Base-by-base conservation (phyloP, 306 rosid genomes). In the Luffa acutangula region DNA sequence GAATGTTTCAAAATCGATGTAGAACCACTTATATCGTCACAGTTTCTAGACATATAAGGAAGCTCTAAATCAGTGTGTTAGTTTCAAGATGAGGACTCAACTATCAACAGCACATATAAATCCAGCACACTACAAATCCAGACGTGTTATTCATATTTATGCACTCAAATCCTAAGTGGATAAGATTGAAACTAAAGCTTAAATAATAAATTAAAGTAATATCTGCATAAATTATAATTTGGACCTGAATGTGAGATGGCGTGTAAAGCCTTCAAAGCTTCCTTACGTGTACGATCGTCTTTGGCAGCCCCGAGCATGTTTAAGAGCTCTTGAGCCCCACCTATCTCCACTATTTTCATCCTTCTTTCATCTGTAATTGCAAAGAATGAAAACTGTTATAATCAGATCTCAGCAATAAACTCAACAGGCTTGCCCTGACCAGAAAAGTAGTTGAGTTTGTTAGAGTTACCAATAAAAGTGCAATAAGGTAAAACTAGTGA, bases 281-380 rank as follows among this genome's bases (percentile, higher is more conserved):
- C 92, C 89, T 89, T 92, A 81, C 93, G 89, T 41, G 98, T 94
- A n/a, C 89, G 87, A 80, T 94, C 97, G n/a, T 94, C 97, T 75
- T 85, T 89, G 36, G 97, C 98, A 5, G 75, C 88, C 84, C 82
- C 90, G 66, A 94, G 78, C 98, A 94, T 91, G 63, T 89, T 94
- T 71, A 92, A 42, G 78, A 94, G 97, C 85, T 81, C 89, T 79
- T 85, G 59, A 67, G 75, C 92, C 39, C 93, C 98, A 67, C 98
- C 97, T 41, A 90, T 80, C 87, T 94, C 97, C 78, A 87, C 88
- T 82, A 92, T 85, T 90, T 87, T 92, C 90, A 84, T 87, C 86
- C 97, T 89, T 80, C 88, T 89, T 77, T 89, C 93, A 82, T 92
- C 98, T 92, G 78, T 52, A 82, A 51, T 80, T 71, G 49, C 60